Base-by-base conservation (phyloP, 768 basidiomycete genomes). In the Lactarius sp. region DNA sequence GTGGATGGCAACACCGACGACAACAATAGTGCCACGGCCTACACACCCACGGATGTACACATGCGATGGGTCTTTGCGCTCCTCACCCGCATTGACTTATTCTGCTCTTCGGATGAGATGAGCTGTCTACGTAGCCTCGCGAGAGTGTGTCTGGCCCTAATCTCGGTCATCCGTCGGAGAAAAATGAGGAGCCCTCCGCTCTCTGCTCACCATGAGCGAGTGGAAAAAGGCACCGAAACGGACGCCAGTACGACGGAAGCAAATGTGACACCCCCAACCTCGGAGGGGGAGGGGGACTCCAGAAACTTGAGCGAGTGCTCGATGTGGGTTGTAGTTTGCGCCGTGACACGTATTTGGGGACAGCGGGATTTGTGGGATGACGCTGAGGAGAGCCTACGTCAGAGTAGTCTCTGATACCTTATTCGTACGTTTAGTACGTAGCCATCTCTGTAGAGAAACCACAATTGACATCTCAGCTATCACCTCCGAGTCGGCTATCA, bases 291-390 rank as follows among this genome's bases (percentile, higher is more conserved):
- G 27, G 2, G 41, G 18, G 33, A 46, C n/a, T 13, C 9, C 7
- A 31, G 47, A 76, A 77, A 71, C 64, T 69, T 78, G 70, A 69
- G 71, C 49, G 77, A 76, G 46, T 60, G 77, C 59, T 82, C 86
- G 9, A 90, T 88, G 70, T 94, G 92, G 92, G 79, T 92, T 65
- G 77, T 90, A 42, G 77, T 93, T 6, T 75, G 85, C 6, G 81
- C 82, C 1, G 75, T 93, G 53, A 80, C 81, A 31, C 82, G 80
- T 20, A 73, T 86, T 3, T 94, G 92, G 92, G 85, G 83, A 27
- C 92, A 94, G 75, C 79, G 77, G 56, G 92, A 94, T 72, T 74
- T 94, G 47, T 94, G 90, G 91, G 75, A 75, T 73, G 90, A 92
- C 70, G 89, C 86, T 22, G 84, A 86, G 69, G 76, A 55, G 54